Conservation (phyloP, 495 filamentous ascomycete species). For the Talaromyces proteolyticus region DNA sequence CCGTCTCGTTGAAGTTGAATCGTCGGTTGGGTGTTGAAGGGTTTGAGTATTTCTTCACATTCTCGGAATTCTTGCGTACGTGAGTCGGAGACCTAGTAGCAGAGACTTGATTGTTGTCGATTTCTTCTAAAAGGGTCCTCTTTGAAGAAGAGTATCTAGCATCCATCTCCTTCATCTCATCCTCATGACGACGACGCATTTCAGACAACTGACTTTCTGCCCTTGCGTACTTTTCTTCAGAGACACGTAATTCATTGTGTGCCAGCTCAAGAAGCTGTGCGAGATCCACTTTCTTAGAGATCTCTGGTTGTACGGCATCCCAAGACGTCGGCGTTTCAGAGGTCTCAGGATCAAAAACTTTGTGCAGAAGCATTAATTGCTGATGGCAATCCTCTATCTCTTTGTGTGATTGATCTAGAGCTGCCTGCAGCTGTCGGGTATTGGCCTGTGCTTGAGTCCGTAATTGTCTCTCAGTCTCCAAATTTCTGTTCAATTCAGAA, state of each 20-base stretch:
- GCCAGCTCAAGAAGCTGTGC: constrained; percentile 86
- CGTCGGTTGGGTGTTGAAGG: constrained; percentile 71
- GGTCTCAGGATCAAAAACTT: constrained; percentile 77
- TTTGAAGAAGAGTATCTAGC: constrained; percentile 66
- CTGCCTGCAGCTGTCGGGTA: constrained; percentile 68
- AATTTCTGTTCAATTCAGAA: constrained; percentile 78
- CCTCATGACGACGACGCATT: constrained; percentile 63
- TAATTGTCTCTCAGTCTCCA: constrained; percentile 87
- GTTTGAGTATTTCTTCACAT: constrained; percentile 61
- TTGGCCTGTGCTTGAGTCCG: constrained; percentile 81
- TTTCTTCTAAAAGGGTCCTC: constrained; percentile 74
- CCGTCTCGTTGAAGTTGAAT: constrained; percentile 52
- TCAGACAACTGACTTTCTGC: constrained; percentile 82
- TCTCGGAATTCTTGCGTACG: constrained; percentile 66
- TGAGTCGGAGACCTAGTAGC: constrained; percentile 73
- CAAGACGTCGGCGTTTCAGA: constrained; percentile 53
- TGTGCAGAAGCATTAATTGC: constrained; percentile 75
- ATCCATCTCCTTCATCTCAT: constrained; percentile 69
- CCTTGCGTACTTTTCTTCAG: constrained; percentile 74
- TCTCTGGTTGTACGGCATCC: constrained; percentile 53
- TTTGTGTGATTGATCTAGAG: constrained; percentile 68
- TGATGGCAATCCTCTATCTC: constrained; percentile 75
- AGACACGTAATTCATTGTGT: constrained; percentile 77
- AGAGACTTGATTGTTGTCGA: constrained; percentile 76
- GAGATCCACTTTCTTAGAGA: constrained; percentile 68